Evolutionary conservation across 768 basidiomycete genomes (phyloP).

Genomic region (Hypholoma fasciculare): DNA sequence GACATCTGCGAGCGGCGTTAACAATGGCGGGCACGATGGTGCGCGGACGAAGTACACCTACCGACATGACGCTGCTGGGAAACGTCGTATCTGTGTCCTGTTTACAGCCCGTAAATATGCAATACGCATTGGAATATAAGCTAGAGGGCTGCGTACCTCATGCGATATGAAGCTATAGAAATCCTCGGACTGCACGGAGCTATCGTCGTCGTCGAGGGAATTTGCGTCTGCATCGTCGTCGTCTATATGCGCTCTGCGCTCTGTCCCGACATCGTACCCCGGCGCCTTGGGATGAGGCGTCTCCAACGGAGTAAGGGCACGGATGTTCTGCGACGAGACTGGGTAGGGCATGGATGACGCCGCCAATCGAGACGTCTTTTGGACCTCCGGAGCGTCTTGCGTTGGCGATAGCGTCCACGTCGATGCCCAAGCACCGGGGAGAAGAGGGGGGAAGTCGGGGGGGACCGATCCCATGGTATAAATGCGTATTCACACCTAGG

Average conservation of each 20-base stretch:
- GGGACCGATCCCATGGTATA: neutral
- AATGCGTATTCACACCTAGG: neutral
- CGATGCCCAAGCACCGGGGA: slow-evolving; percentile 23
- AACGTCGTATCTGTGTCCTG: slow-evolving; percentile 10
- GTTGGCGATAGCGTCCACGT: slow-evolving; percentile 13
- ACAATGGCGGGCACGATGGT: neutral
- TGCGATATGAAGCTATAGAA: slow-evolving; percentile 21
- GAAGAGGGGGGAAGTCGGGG: slow-evolving; percentile 4
- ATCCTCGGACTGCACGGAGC: slow-evolving; percentile 18
- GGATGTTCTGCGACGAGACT: neutral
- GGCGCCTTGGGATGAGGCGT: neutral
- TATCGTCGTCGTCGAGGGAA: slow-evolving; percentile 7
- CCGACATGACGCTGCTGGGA: neutral
- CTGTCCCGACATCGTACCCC: neutral
- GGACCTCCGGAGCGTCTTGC: neutral
- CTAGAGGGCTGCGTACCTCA: slow-evolving; percentile 5
- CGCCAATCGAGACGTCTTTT: slow-evolving; percentile 7
- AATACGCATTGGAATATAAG: no score
- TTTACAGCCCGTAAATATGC: neutral
- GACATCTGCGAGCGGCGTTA: neutral
- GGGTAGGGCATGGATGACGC: neutral
- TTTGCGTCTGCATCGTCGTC: neutral
- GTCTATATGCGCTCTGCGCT: neutral
- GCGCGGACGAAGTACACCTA: neutral
- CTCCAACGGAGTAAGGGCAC: neutral